Base-by-base conservation (phyloP, 495 filamentous ascomycete genomes). In the Rostrohypoxylon terebratum region DNA sequence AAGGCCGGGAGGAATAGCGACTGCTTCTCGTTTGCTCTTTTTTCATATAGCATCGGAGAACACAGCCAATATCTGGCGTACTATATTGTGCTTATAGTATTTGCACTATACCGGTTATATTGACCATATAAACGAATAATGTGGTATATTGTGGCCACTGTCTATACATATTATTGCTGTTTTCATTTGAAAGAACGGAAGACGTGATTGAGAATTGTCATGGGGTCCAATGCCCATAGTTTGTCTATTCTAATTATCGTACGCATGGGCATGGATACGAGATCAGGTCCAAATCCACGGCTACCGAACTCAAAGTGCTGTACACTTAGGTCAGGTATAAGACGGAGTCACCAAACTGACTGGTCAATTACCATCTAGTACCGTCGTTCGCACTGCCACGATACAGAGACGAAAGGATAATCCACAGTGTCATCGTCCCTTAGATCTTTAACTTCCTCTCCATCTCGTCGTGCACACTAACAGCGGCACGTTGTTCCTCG, bases 401-500 rank as follows among this genome's bases (percentile, higher is more conserved):
- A 20, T 18, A 1, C 1, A 45, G 9, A 45, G 3, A 45, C 48
- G 25, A 11, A 21, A 1, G 28, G 31, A 10, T 20, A 9, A 28
- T 21, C 33, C 42, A 53, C n/a, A 44, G 21, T 16, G 2, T 31
- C 44, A 34, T 6, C 16, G 2, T 0, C 1, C 40, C 18, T 75
- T 66, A 83, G 13, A 86, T 85, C 82, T 83, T 86, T 79, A 97
- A 78, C 83, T 92, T 90, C 81, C 88, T 86, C 90, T 98, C 95
- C 90, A 98, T 94, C 88, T 98, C 95, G 68, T 91, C 89, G 66
- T 97, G 94, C 78, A 97, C 90, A 58, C 89, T 81, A 33, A 91
- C 88, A 14, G 87, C 79, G 65, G 88, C 87, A 67, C 90, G 89
- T 83, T 79, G 87, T 82, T 87, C 92, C 84, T 93, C 82, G 74